These are phyloP conservation scores for Plantago major DNA, from an alignment of 257 asterid genomes.

Conservation along the genomic window DNA sequence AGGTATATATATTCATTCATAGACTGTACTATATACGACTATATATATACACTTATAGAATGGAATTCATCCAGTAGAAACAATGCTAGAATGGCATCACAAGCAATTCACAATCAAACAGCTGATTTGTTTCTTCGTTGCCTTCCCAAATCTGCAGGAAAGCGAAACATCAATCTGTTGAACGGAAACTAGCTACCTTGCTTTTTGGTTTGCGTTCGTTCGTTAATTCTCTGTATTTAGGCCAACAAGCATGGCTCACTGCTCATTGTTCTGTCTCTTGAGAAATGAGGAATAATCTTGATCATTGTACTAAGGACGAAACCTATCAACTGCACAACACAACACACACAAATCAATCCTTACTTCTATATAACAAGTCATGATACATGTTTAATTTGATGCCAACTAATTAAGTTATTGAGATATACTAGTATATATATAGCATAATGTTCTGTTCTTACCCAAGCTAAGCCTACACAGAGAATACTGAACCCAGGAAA, in stretches of 20 bases:
- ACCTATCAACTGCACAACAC: conserved; percentile 22
- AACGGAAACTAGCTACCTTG: no score
- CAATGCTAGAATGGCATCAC: no score
- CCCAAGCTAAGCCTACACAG: conserved; percentile 28
- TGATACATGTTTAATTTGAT: no score
- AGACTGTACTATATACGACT: no score
- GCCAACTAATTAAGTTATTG: neutral
- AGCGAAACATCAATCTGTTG: neutral
- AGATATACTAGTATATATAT: neutral
- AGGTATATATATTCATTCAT: no score
- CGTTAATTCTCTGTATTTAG: neutral
- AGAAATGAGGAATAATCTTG: conserved; percentile 13
- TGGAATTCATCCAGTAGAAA: neutral
- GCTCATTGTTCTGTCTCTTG: conserved; percentile 1
- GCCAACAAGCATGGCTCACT: conserved; percentile 15
- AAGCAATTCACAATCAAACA: no score
- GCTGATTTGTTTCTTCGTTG: no score
- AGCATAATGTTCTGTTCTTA: conserved; percentile 2
- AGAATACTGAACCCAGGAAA: conserved; percentile 29
- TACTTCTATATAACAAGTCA: no score
- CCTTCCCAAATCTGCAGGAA: neutral
- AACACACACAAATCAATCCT: no score
- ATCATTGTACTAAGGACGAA: conserved; percentile 23
- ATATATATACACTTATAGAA: conserved; percentile 1
- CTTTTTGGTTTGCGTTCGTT: neutral